Evolutionary conservation across 2,329 filamentous ascomycete species (phyloP).

Genomic region (Fusarium euwallaceae): DNA sequence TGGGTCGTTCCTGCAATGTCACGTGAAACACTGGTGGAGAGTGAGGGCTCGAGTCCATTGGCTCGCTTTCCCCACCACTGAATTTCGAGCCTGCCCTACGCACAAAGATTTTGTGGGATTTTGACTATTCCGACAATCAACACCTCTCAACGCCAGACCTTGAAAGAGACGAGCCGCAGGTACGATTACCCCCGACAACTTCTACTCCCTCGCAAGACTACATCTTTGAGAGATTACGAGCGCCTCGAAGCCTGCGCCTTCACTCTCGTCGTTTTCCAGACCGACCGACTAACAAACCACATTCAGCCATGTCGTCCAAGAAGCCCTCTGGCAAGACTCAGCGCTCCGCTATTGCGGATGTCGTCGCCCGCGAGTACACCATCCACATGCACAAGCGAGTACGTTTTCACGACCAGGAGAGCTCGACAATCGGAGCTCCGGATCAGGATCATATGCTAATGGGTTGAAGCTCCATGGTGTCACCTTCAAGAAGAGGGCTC

Average conservation of each 20-base stretch:
- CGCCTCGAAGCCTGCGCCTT: conserved; percentile 29
- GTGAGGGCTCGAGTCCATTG: conserved; percentile 48
- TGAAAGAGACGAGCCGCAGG: conserved; percentile 58
- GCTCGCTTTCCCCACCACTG: conserved; percentile 52
- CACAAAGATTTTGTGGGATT: conserved; percentile 60
- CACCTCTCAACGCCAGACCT: conserved; percentile 55
- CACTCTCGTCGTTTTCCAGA: conserved; percentile 30
- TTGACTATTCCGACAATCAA: conserved; percentile 52
- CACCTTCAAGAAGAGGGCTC: conserved; percentile 99
- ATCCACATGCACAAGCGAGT: conserved; percentile 99
- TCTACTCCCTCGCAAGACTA: conserved; percentile 36
- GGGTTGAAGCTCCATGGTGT: conserved; percentile 88
- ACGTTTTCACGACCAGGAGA: conserved; percentile 44
- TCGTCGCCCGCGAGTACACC: conserved; percentile 99
- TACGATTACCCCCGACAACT: conserved; percentile 51
- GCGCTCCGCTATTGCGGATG: conserved; percentile 98
- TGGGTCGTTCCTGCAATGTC: conserved; percentile 24
- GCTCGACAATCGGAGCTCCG: conserved; percentile 27
- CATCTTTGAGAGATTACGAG: conserved; percentile 38
- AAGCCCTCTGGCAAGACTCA: conserved; percentile 59
- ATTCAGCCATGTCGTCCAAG: conserved; percentile 60
- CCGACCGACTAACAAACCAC: conserved; percentile 46
- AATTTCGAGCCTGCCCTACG: conserved; percentile 57
- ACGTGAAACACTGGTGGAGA: conserved; percentile 43
- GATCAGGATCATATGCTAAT: conserved; percentile 30